phyloP scores from a whole-genome alignment of 2,329 filamentous ascomycete species.

The Thelonectria rubi region DNA sequence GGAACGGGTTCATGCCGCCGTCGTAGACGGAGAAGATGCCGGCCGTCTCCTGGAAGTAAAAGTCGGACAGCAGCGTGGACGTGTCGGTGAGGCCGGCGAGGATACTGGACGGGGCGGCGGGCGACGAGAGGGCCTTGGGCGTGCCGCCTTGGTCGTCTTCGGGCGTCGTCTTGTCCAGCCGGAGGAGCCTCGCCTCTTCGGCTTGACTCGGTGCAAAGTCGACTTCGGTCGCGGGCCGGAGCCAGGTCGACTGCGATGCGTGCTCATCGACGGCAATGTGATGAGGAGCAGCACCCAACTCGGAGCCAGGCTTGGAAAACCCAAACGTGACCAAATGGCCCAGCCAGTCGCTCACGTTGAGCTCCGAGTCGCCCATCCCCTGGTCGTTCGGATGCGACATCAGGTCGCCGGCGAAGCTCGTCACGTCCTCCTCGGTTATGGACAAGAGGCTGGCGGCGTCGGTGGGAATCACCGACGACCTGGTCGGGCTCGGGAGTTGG shows the following conservation, averaged over 20 bases:
- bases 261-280: not conserved
- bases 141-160: not conserved
- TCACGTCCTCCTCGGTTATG: conserved; percentile 4
- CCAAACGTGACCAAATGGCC: conserved; percentile 2
- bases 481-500: conserved; percentile 5
- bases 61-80: conserved; percentile 21
- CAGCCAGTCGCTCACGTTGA: conserved; percentile 14
- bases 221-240: not conserved
- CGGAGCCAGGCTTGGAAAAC: not conserved
- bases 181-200: not conserved
- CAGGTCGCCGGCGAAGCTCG: not conserved
- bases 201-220: not conserved
- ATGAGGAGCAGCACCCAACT: not conserved
- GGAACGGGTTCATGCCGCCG: conserved; percentile 26
- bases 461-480: conserved; percentile 2
- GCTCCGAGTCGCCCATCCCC: not conserved
- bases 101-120: not conserved
- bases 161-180: not conserved
- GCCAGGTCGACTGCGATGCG: not conserved
- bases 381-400: not conserved
- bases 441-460: not conserved
- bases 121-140: not conserved
- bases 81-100: conserved; percentile 13
- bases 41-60: conserved; percentile 29
- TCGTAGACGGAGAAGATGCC: conserved; percentile 27